Base-by-base conservation (phyloP, 1,284 basidiomycete genomes). In the Inonotus obliquus region DNA sequence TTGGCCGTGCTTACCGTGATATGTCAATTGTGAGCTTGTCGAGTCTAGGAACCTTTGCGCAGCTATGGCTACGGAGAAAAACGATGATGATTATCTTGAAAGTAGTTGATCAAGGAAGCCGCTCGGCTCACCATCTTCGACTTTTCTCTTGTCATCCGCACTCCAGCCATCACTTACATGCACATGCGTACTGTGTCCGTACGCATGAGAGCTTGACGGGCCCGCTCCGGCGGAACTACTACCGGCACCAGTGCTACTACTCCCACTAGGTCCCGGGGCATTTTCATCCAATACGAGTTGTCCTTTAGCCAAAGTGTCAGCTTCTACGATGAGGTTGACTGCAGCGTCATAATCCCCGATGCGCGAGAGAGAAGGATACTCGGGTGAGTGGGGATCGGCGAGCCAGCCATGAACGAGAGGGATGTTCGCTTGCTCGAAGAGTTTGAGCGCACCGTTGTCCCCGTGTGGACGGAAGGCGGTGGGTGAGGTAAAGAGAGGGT, bases 391-490 rank as follows among this genome's bases (percentile, higher is more conserved):
- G 0, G 88, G 86, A 68, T 96, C 92, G 7, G 89, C 89, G n/a
- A 96, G 79, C 94, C 94, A 96, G 0, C 94, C 94, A 66, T 96
- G 94, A 0, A 94, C 85, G 53, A 96, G 84, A 13, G 83, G 77
- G 52, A 96, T 91, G 6, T 85, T 85, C 0, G 87, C 90, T 55
- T 92, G 84, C n/a, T 86, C 77, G 70, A 97, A 97, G 3, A 96
- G 81, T 57, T 89, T 85, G 35, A 96, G 81, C 71, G 92, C 94
- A 7, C 88, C 89, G 0, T 79, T 80, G 23, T 77, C 76, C 0
- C 80, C 80, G 1, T 80, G 80, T 0, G 88, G 85, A 13, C 82
- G 77, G 71, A 94, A 95, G 0, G 82, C 80, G 1, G 82, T 82
- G 3, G 85, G 70, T 7, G 79, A 79, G 0, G 85, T 88, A 72